Percentiles rank a stretch among this genome's conserved stretches.
These are phyloP conservation scores for Proliferodiscus dingleyae DNA, from an alignment of 2,329 filamentous ascomycete genomes.

Conservation along the genomic window DNA sequence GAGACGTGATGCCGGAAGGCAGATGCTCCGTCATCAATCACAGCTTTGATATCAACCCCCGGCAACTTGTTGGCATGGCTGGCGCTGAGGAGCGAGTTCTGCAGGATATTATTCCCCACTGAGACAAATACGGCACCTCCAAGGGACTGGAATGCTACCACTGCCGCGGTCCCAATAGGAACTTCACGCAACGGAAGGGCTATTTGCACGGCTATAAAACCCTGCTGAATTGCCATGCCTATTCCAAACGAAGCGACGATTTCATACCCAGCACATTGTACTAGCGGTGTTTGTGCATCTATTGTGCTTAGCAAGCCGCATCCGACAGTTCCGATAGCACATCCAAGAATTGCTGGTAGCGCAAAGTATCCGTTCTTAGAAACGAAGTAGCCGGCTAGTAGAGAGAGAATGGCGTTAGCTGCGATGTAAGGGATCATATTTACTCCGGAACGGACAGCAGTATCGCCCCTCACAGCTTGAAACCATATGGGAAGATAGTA, in stretches of 20 bases:
- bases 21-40: slow-evolving; percentile 35
- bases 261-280: slow-evolving; percentile 45
- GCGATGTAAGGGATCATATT: slow-evolving; percentile 22
- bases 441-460: slow-evolving; percentile 19
- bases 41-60: slow-evolving; percentile 21
- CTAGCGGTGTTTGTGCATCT: slow-evolving; percentile 32
- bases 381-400: slow-evolving; percentile 29
- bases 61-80: slow-evolving; percentile 10
- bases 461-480: slow-evolving; percentile 20
- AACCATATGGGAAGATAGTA: slow-evolving; percentile 28
- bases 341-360: slow-evolving; percentile 18
- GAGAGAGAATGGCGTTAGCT: slow-evolving; percentile 26
- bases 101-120: slow-evolving; percentile 40
- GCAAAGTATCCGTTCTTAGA: slow-evolving; percentile 32
- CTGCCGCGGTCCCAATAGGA: slow-evolving; percentile 38
- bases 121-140: slow-evolving; percentile 45
- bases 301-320: slow-evolving; percentile 33
- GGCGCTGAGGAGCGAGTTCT: slow-evolving; percentile 30
- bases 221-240: slow-evolving; percentile 28
- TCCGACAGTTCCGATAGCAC: slow-evolving; percentile 15
- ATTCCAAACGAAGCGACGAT: slow-evolving; percentile 24
- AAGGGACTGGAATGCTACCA: slow-evolving; percentile 40
- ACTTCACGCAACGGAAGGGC: slow-evolving; percentile 34
- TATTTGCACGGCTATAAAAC: slow-evolving; percentile 26
- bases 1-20: slow-evolving; percentile 43